Conservation (phyloP, 441 rosid species). For the Populus hybrid region DNA sequence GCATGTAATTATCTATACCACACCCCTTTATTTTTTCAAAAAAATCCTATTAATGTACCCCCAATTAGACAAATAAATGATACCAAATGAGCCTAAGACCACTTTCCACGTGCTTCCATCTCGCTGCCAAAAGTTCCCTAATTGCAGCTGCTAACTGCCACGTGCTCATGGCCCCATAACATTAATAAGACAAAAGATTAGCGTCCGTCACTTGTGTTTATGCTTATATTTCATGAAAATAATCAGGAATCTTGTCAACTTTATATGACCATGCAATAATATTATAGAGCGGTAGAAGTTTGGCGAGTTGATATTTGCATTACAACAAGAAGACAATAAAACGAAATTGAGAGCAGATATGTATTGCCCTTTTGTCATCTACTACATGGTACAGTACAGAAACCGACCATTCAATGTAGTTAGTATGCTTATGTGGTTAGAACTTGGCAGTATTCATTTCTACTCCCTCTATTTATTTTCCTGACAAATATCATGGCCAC, state of each 20-base stretch:
- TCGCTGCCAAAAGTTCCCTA: not conserved
- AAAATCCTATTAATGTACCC: not conserved
- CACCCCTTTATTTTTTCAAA: not conserved
- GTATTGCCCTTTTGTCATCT: not conserved
- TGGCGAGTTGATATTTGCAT: not conserved
- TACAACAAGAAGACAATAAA: not conserved
- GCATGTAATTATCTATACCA: not conserved
- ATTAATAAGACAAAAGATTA: not conserved
- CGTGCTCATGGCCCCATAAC: not conserved
- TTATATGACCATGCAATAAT: not conserved
- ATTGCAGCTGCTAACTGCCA: not conserved
- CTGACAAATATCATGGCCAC: not conserved
- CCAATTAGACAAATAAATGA: not conserved
- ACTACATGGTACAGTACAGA: not conserved
- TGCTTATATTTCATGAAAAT: not conserved
- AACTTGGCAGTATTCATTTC: not conserved
- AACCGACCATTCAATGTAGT: not conserved
- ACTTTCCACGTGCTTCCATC: not conserved
- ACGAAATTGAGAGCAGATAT: not conserved
- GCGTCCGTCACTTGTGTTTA: not conserved
- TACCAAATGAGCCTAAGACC: not conserved
- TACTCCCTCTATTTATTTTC: not conserved
- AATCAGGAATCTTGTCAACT: not conserved
- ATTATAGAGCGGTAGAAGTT: not conserved
- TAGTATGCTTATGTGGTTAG: not conserved